Evolutionary conservation across 768 basidiomycete genomes (phyloP).

Genomic region (Nidularia pulvinata): DNA sequence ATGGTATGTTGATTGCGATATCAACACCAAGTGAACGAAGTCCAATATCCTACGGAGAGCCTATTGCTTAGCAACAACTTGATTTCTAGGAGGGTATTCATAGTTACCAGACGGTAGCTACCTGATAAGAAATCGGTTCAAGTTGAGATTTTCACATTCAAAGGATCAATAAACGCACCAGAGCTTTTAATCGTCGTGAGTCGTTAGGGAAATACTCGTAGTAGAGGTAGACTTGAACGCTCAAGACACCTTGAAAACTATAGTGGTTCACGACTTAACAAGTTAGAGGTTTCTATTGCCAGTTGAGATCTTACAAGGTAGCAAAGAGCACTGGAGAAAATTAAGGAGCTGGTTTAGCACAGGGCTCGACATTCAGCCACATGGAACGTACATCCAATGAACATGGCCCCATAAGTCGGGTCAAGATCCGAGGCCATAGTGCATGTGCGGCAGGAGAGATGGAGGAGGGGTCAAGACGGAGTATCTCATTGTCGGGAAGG

Average conservation of each 20-base stretch:
- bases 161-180: not conserved
- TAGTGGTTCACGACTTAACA: too few species aligned
- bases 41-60: constrained; percentile 10
- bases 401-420: constrained; percentile 14
- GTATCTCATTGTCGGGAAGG: too few species aligned
- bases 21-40: constrained; percentile 9
- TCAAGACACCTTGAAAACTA: constrained; percentile 16
- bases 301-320: constrained; percentile 8
- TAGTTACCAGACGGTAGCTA: too few species aligned
- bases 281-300: too few species aligned
- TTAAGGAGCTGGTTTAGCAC: not conserved
- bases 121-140: too few species aligned
- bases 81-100: too few species aligned
- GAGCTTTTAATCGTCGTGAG: constrained; percentile 4
- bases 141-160: too few species aligned
- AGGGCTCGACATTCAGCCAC: too few species aligned
- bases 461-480: too few species aligned
- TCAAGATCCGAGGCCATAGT: constrained; percentile 1
- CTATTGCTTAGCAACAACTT: not conserved
- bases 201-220: constrained; percentile 13
- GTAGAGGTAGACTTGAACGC: constrained; percentile 14
- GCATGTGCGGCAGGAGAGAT: not conserved
- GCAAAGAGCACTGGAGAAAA: constrained; percentile 10
- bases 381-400: constrained; percentile 11
- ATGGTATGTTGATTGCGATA: constrained; percentile 12